phyloP scores from a whole-genome alignment of 1,284 basidiomycete species.

The Rhodotorula sp. region DNA sequence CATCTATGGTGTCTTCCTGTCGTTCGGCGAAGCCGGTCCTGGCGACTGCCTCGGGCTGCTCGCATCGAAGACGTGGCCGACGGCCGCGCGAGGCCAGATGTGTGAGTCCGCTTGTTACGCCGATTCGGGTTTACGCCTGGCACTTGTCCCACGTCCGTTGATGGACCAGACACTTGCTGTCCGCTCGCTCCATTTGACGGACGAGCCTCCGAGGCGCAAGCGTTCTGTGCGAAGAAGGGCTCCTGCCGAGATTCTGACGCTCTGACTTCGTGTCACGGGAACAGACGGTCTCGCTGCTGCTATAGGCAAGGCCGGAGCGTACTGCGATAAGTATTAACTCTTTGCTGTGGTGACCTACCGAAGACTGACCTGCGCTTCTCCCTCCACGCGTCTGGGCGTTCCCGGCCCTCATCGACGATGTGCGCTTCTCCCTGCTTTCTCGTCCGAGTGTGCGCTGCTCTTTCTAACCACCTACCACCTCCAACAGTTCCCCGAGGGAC shows the following conservation, averaged over 20 bases:
- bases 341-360: not conserved
- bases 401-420: conserved; percentile 17
- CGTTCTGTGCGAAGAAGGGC: not conserved
- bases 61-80: conserved; percentile 75
- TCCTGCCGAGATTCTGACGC: not conserved
- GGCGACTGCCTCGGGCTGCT: conserved; percentile 53
- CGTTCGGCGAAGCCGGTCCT: conserved; percentile 46
- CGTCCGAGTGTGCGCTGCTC: no score
- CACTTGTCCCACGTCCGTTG: no score
- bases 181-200: no score
- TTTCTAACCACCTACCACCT: no score
- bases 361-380: not conserved
- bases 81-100: conserved; percentile 76
- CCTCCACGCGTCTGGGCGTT: conserved; percentile 24
- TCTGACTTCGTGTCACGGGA: not conserved
- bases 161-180: no score
- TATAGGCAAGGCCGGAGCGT: conserved; percentile 64
- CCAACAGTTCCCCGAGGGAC: conserved; percentile 38
- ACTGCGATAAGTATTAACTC: not conserved
- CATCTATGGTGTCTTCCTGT: conserved; percentile 82
- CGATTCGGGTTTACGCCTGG: no score
- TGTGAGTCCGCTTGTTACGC: not conserved
- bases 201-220: no score
- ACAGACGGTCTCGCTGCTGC: conserved; percentile 55
- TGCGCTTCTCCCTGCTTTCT: no score